These are phyloP conservation scores for Teunomyces cretensis DNA, from an alignment of 805 yeast genomes.

Conservation along the genomic window DNA sequence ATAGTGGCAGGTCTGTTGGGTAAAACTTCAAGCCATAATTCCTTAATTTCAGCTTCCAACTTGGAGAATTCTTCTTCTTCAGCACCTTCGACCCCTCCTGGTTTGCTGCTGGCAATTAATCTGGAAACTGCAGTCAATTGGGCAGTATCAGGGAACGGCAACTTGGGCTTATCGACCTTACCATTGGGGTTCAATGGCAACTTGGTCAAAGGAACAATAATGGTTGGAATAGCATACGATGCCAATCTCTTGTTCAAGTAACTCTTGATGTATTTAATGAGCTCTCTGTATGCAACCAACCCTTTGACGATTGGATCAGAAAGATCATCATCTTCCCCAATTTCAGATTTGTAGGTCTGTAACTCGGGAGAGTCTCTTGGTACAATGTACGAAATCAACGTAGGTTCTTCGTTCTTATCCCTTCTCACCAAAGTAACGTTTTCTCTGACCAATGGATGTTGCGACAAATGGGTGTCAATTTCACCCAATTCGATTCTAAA, in stretches of 20 bases:
- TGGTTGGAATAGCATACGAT: conserved; percentile 87
- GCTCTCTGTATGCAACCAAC: conserved; percentile 67
- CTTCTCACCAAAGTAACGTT: conserved; percentile 89
- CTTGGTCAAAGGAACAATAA: conserved; percentile 81
- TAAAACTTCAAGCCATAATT: conserved; percentile 80
- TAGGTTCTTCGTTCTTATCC: conserved; percentile 90
- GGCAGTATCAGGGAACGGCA: conserved; percentile 90
- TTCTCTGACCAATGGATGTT: conserved; percentile 89
- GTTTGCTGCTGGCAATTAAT: conserved; percentile 35
- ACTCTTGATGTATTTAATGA: conserved; percentile 78
- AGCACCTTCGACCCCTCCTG: conserved; percentile 37
- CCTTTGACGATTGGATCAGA: conserved; percentile 75
- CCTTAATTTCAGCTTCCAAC: conserved; percentile 67
- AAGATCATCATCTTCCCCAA: conserved; percentile 38
- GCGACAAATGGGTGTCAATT: conserved; percentile 95
- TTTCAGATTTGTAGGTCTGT: conserved; percentile 48
- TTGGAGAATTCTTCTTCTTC: conserved; percentile 51
- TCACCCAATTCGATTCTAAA: conserved; percentile 98
- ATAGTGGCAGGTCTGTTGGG: conserved; percentile 83
- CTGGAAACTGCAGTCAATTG: conserved; percentile 77
- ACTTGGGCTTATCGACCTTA: conserved; percentile 93
- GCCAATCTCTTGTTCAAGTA: conserved; percentile 83
- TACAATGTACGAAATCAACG: conserved; percentile 86
- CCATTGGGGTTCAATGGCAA: conserved; percentile 97
- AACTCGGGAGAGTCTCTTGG: conserved; percentile 58